Base-by-base conservation (phyloP, 2,329 filamentous ascomycete species). In the Aspergillus hortae region DNA sequence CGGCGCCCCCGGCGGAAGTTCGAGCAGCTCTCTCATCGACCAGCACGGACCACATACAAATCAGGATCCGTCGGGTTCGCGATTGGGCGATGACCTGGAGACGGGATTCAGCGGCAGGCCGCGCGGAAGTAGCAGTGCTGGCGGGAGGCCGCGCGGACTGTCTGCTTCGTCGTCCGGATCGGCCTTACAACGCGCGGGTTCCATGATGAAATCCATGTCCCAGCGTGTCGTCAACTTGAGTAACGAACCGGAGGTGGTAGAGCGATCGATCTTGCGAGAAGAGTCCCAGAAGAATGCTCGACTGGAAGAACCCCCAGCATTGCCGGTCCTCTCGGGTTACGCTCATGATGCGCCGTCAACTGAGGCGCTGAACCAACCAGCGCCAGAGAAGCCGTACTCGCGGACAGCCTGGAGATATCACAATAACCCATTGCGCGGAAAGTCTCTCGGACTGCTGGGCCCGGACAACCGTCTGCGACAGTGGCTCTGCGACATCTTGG, bases 151-250 rank as follows among this genome's bases (percentile, higher is more conserved):
- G 48, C 75, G 80, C 42, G 87, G 87, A 41, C 77, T 86, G 36
- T 84, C 86, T 2, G 77, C 82, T 2, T 86, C 85, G 15, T 79
- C 81, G 7, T 80, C 83, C 10, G 82, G 81, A 17, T 73, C 71
- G 23, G 86, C 88, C 15, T 70, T 92, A 48, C 82, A 80, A 21
- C 80, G 84, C 60, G 88, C 88, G 55, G 83, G 88, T 42, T 89
- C 88, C 7, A 89, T 91, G 61, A 83, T 92, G 71, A 83, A 88
- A 57, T 85, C 84, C 60, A 95, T 99, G 85, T 97, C 95, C 30
- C 92, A 96, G 74, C 90, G 94, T 76, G 92, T 99, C 51, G 94
- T 99, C 65, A 97, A 97, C 66, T 83, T 99, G 62, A 96, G 91
- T 72, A 95, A 95, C 67, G 94, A 97, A 64, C 87, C 87, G 4